Base-by-base conservation (phyloP, 2,329 filamentous ascomycete species). In the Phoma sp. region DNA sequence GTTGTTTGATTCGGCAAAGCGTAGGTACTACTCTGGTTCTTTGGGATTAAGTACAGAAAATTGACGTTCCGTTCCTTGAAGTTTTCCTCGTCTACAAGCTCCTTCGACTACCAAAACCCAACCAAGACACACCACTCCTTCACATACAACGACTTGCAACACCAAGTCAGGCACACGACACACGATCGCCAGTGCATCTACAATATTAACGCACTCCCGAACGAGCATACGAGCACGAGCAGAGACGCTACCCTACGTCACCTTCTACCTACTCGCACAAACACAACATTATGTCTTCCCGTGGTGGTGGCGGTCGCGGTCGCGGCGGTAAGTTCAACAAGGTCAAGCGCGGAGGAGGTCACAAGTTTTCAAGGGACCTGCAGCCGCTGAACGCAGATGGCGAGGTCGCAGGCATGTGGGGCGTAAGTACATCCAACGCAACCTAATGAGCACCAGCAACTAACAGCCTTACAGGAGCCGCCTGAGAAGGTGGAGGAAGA, bases 311-410 rank as follows among this genome's bases (percentile, higher is more conserved):
- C 23, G 76, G 76, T 65, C 75, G 92, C 74, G 92, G 91, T 66
- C 90, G 93, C 73, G 92, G 90, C 69, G 92, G 93, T 78, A 98
- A 98, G 80, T 96, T 93, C 77, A 90, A 87, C 81, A 98, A 97
- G 82, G 92, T 89, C 65, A 92, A 91, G 66, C 85, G 93, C 78
- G 93, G 93, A 83, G 93, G 93, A 59, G 95, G 95, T 71, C 96
- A 97, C 79, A 89, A 96, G 72, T 99, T 96, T 80, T 97, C 93
- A 64, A 89, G 92, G 63, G 88, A 97, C 75, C 87, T 98, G 39
- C 88, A 91, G 75, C 93, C 93, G 17, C 80, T 95, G 69, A 93
- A 97, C 71, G 88, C 87, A 65, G 91, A 98, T 72, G 95, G 93
- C 66, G 95, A 95, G 71, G 87, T 91, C 65, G 82, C 93, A 59